These are phyloP conservation scores for Reutealis trisperma DNA, from an alignment of 345 rosid genomes.

Conservation along the genomic window DNA sequence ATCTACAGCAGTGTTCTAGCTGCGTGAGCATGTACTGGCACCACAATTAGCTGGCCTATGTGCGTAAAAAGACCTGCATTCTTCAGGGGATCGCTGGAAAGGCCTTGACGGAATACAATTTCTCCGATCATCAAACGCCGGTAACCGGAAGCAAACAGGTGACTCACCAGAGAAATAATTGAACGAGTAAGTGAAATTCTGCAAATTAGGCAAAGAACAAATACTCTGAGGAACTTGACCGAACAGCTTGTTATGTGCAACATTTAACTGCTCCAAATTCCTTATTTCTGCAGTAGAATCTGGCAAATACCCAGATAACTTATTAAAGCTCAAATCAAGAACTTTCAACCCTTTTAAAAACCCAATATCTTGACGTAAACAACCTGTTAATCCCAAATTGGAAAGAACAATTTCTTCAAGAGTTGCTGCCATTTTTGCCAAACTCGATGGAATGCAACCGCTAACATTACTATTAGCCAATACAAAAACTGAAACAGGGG, in stretches of 20 bases:
- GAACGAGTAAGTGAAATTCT: conserved; percentile 68
- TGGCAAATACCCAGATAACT: conserved; percentile 64
- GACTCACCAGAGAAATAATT: conserved; percentile 71
- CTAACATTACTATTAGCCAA: conserved; percentile 58
- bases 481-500: conserved; percentile 73
- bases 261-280: conserved; percentile 72
- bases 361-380: conserved; percentile 61
- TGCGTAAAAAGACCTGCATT: conserved; percentile 56
- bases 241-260: conserved; percentile 62
- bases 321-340: conserved; percentile 66
- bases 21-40: conserved; percentile 46
- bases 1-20: background rate
- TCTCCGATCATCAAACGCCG: conserved; percentile 45
- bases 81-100: conserved; percentile 54
- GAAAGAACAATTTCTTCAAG: conserved; percentile 54
- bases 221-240: conserved; percentile 62
- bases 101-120: conserved; percentile 70
- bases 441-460: conserved; percentile 68
- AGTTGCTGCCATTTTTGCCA: conserved; percentile 60
- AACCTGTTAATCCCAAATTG: conserved; percentile 57
- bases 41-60: conserved; percentile 47
- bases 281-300: conserved; percentile 56
- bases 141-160: conserved; percentile 48
- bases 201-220: conserved; percentile 59
- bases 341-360: conserved; percentile 48